Evolutionary conservation across 2,329 filamentous ascomycete genomes (phyloP).

Genomic region (Nemania abortiva): DNA sequence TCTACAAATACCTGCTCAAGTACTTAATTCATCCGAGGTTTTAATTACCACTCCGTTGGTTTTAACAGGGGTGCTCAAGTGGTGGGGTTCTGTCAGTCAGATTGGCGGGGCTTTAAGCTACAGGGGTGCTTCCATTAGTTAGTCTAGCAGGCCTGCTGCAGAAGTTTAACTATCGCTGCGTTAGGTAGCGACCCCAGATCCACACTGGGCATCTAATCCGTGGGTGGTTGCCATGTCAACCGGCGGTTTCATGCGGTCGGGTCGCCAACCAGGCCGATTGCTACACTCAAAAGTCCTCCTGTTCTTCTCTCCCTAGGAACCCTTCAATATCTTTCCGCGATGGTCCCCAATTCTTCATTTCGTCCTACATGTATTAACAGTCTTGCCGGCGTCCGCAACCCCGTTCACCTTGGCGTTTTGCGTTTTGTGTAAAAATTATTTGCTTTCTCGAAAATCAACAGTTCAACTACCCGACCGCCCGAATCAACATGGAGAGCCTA

Average conservation of each 20-base stretch:
- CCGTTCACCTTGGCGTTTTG: conserved; percentile 19
- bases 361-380: conserved; percentile 39
- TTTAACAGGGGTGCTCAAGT: too few species aligned
- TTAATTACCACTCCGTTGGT: too few species aligned
- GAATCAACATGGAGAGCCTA: conserved; percentile 81
- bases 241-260: conserved; percentile 6
- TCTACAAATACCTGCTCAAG: too few species aligned
- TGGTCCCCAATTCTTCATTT: conserved; percentile 29
- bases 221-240: conserved; percentile 35
- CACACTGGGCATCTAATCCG: neutral
- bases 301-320: neutral
- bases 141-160: neutral
- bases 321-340: conserved; percentile 6
- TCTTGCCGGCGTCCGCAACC: conserved; percentile 6
- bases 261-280: neutral
- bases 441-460: conserved; percentile 10
- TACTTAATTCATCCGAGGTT: too few species aligned
- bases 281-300: conserved; percentile 4
- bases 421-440: conserved; percentile 12
- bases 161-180: neutral
- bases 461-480: neutral
- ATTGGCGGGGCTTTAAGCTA: neutral
- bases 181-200: conserved; percentile 4
- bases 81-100: neutral
- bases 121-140: neutral